Evolutionary conservation across 2,329 filamentous ascomycete genomes (phyloP), one percentile per base, ranked within the genome.

Genomic region (Curvularia lunata): DNA sequence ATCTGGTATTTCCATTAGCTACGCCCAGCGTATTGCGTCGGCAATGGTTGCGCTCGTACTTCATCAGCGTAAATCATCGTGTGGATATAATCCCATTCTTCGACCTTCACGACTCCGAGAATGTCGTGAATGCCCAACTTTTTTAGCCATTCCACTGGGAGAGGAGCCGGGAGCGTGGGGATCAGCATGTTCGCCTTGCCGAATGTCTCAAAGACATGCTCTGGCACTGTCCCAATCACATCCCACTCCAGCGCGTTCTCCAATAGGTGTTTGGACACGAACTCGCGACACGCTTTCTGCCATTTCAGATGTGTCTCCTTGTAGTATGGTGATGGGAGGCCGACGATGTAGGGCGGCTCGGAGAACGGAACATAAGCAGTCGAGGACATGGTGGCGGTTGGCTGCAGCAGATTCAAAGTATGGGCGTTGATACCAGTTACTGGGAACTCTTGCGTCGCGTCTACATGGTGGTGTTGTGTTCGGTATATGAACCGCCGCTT

Each of bases 41-140:
- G 6, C 3, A 19, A 10, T 37, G 16, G 5, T 5, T 2, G 1
- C 55, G 9, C 3, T 23, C 61, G 9, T 66, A 84, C 82, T 77
- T 91, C 90, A 67, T 92, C 89, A 4, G 79, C 77, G 68, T 88
- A 92, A 49, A 92, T 91, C 52, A 87, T 81, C 0, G 83, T 86
- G 70, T 92, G 89, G 9, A 91, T 79, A 63, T 88, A 87, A 68
- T 91, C 89, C 78, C 88, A 92, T 25, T 92, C 88, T 69, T 92
- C 89, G 1, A 92, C 84, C 63, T 85, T 86, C 1, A 88, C 75
- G 0, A 84, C 84, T 1, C 88, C 88, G 0, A 88, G 79, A 40
- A 92, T 85, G 65, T 89, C 84, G 56, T 86, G 78, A 45, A 92
- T 87, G 0, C 87, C 88, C 18, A 89, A 68, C 43, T 80, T 83